phyloP scores from a whole-genome alignment of 2,329 filamentous ascomycete genomes.

The Cylindrodendrum hubeiense region DNA sequence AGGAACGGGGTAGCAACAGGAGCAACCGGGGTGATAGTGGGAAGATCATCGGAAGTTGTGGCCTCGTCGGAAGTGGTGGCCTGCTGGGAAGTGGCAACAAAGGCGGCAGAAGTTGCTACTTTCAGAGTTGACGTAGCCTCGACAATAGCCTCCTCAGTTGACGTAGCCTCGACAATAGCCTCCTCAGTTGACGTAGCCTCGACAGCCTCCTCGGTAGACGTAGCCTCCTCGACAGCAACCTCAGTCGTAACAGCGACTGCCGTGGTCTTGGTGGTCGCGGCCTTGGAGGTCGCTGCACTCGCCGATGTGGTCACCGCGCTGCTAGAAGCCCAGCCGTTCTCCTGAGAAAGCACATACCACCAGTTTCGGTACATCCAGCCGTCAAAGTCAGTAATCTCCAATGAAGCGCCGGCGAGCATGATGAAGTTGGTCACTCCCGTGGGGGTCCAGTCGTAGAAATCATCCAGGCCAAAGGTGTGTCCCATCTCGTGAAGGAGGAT shows the following conservation, averaged over 20 bases:
- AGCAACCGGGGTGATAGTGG: neutral
- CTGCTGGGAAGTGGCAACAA: neutral
- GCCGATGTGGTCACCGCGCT: neutral
- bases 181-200: neutral
- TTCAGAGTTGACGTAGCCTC: neutral
- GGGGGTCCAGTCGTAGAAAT: conserved; percentile 59
- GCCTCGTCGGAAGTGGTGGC: neutral
- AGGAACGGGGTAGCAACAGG: neutral
- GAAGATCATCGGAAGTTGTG: neutral
- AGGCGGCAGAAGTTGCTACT: neutral
- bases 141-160: neutral
- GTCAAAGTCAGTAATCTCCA: conserved; percentile 59
- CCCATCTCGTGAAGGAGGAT: conserved; percentile 61
- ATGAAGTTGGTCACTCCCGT: conserved; percentile 57
- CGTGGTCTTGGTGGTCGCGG: neutral
- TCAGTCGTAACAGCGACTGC: neutral
- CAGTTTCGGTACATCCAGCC: conserved; percentile 62
- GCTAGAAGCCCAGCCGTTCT: conserved; percentile 39
- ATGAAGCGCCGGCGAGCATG: conserved; percentile 58
- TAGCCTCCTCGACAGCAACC: neutral
- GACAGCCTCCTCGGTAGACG: neutral
- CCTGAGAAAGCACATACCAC: conserved; percentile 52
- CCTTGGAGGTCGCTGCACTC: neutral
- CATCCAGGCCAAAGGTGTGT: conserved; percentile 57
- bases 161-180: neutral